Conservation (phyloP, 352 stramenopile genomes). For the Phytophthora vignae region DNA sequence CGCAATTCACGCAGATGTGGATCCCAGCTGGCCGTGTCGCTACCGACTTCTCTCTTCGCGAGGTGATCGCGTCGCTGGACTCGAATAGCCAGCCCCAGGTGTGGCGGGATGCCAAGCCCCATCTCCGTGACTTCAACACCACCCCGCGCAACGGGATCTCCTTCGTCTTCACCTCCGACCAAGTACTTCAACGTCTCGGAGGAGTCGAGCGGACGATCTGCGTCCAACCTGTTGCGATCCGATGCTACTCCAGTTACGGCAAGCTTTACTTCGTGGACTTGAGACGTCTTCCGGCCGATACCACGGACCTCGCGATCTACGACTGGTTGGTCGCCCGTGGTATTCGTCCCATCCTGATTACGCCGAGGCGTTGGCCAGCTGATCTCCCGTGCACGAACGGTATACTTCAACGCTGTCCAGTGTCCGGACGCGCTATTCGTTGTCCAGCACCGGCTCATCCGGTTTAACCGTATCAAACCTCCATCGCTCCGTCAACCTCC, state of each 20-base stretch:
- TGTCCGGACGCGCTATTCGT: too few relatives aligned
- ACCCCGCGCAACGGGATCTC: neutral
- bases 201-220: neutral
- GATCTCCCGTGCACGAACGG: too few relatives aligned
- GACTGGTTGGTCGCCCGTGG: constrained; percentile 3
- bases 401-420: too few relatives aligned
- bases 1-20: constrained; percentile 4
- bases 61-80: constrained; percentile 1
- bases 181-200: neutral
- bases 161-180: constrained; percentile 4
- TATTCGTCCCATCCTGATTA: constrained; percentile 5
- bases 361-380: too few relatives aligned
- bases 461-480: too few relatives aligned
- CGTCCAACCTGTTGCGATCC: constrained; percentile 1
- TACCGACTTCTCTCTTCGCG: neutral
- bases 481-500: too few relatives aligned
- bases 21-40: neutral
- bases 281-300: neutral
- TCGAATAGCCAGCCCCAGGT: neutral
- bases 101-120: neutral
- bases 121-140: neutral
- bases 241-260: constrained; percentile 6
- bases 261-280: constrained; percentile 11
- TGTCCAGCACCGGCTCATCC: too few relatives aligned
- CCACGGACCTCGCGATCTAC: neutral